phyloP scores from a whole-genome alignment of 176 grass and related monocot species.

The Leersia perrieri region DNA sequence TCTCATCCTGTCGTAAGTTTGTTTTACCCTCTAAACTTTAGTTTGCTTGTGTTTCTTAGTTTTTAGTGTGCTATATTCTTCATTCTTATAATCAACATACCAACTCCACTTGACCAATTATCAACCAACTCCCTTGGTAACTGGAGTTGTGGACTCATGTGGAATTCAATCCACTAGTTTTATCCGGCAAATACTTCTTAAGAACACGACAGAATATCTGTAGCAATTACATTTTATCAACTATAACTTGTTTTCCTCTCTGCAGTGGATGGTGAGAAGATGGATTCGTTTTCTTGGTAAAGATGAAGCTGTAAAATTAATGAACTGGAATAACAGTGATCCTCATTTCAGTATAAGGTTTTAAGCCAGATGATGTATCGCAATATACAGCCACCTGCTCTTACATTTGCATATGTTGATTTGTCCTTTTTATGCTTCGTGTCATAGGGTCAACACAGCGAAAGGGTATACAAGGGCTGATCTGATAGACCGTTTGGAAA shows the following conservation, averaged over 20 bases:
- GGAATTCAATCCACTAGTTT: constrained; percentile 13
- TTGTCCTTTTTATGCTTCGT: constrained; percentile 5
- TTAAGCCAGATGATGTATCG: constrained; percentile 18
- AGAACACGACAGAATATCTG: constrained; percentile 24
- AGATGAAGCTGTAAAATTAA: constrained; percentile 84
- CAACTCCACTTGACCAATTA: neutral
- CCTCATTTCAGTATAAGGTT: constrained; percentile 90
- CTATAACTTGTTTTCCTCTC: constrained; percentile 17
- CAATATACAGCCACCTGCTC: constrained; percentile 5
- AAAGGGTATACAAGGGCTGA: constrained; percentile 80
- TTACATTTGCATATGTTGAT: constrained; percentile 25
- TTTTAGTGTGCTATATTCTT: neutral
- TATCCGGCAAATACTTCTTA: constrained; percentile 10
- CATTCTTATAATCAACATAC: neutral
- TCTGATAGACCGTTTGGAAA: constrained; percentile 63
- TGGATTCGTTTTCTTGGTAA: constrained; percentile 75
- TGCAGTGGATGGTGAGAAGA: constrained; percentile 97
- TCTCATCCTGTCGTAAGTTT: constrained; percentile 95
- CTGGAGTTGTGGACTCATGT: neutral
- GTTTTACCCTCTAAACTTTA: constrained; percentile 21
- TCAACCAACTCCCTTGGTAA: constrained; percentile 14
- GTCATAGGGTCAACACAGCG: constrained; percentile 75
- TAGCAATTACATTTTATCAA: constrained; percentile 17
- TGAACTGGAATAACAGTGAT: constrained; percentile 92
- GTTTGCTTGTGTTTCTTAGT: neutral